Base-by-base conservation (phyloP, 179 eudicot genomes). In the Sideroxylon spinosum region DNA sequence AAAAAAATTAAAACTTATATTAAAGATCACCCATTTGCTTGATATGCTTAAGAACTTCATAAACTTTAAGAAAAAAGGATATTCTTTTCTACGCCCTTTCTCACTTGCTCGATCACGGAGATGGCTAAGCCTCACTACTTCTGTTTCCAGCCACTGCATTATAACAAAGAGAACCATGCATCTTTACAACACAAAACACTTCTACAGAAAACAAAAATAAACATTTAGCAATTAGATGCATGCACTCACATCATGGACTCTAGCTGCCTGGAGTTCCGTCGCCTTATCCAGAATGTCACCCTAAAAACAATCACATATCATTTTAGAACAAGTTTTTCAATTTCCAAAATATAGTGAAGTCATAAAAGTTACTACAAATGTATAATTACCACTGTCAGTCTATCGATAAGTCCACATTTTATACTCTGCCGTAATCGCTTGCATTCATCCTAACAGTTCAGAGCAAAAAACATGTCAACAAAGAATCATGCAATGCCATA, bases 61-160 rank as follows among this genome's bases (percentile, higher is more conserved):
- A 29, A 57, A 74, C 23, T 74, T 10, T 20, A 26, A 67, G 63
- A 6, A 59, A 16, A 16, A 92, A 94, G 98, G 99, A 96, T 96
- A 96, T 96, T 94, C 95, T 69, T 92, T 96, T 77, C 86, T 95
- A 55, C 92, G 97, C 69, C 99, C 99, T 76, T 78, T 75, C 73
- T 96, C 99, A 80, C 98, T 96, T 56, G 99, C 99, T 68, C 99
- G 91, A 81, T 96, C 99, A 75, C 99, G 97, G 79, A 96, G 98
- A 94, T 94, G 99, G 82, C 88, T 88, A 75, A 94, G 89, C 79
- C 97, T 90, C 78, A 79, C 72, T 12, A 79, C 81, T 85, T 96
- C 99, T 68, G 95, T 77, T 84, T 96, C 98, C 82, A 96, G 85
- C 98, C 95, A 94, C 99, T 96, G 92, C 85, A 87, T 77, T 37